Evolutionary conservation across 805 yeast species (phyloP).

Genomic region (Wickerhamiella occidentalis): DNA sequence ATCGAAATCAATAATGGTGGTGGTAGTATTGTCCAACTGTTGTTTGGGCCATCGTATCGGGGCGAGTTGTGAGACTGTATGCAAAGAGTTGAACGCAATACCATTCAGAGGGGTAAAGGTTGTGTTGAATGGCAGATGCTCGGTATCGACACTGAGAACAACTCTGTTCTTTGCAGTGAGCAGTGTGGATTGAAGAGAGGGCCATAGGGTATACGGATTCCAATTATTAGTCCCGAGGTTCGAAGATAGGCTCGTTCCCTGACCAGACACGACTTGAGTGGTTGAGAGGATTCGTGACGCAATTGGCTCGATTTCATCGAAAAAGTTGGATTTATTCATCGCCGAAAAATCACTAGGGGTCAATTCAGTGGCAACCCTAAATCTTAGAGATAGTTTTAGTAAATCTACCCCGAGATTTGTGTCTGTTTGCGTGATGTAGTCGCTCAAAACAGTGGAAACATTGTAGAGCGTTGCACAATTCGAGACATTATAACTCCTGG

Average conservation of each 20-base stretch:
- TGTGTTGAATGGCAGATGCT: background rate
- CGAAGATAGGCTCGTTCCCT: background rate
- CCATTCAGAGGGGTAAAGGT: background rate
- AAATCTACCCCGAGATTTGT: constrained; percentile 37
- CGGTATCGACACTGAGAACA: constrained; percentile 10
- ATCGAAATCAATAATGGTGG: background rate
- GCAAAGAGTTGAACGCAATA: background rate
- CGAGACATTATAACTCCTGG: background rate
- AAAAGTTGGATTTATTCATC: background rate
- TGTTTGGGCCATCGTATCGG: constrained; percentile 1
- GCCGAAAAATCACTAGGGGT: background rate
- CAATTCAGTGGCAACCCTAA: background rate
- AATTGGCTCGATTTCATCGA: background rate
- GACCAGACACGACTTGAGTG: background rate
- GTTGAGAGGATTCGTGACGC: constrained; percentile 17
- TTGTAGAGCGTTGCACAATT: constrained; percentile 8
- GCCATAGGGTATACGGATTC: constrained; percentile 15
- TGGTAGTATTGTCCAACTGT: background rate
- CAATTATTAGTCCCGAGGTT: background rate
- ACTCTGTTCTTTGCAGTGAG: constrained; percentile 14
- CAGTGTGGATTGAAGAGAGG: constrained; percentile 14
- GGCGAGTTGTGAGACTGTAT: background rate
- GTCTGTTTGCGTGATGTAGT: constrained; percentile 33
- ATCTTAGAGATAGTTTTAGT: constrained; percentile 32
- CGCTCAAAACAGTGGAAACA: constrained; percentile 20